These are phyloP conservation scores for Schizothecium vesticola DNA, from an alignment of 495 filamentous ascomycete genomes.

Conservation along the genomic window DNA sequence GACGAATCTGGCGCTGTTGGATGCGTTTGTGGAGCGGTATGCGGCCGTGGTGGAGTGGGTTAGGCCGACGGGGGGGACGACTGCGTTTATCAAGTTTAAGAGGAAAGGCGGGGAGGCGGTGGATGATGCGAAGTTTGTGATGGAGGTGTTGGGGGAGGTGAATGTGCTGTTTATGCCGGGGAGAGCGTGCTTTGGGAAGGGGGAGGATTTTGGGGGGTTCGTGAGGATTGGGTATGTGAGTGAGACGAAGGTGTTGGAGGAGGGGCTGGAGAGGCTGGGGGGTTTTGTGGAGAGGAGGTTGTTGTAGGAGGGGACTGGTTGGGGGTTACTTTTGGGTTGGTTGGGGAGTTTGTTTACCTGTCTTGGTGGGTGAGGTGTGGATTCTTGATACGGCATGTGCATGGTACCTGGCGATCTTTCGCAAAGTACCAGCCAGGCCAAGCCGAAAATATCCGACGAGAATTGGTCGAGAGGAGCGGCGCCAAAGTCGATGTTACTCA, in stretches of 20 bases:
- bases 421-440: neutral
- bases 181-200: constrained; percentile 66
- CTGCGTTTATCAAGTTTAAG: constrained; percentile 68
- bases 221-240: constrained; percentile 77
- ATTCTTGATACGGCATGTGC: neutral
- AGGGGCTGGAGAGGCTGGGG: constrained; percentile 58
- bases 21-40: constrained; percentile 61
- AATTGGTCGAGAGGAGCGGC: neutral
- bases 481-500: neutral
- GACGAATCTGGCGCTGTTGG: constrained; percentile 63
- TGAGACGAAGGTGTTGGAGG: constrained; percentile 61
- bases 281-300: constrained; percentile 50
- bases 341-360: neutral
- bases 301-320: neutral
- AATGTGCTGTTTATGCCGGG: constrained; percentile 81
- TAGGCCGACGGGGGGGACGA: constrained; percentile 77
- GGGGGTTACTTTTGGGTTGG: neutral
- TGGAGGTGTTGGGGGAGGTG: constrained; percentile 59
- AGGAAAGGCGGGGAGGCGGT: constrained; percentile 58
- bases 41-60: constrained; percentile 61
- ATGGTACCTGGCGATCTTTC: neutral
- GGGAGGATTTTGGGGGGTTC: constrained; percentile 67
- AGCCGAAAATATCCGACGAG: neutral
- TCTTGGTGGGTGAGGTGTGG: neutral
- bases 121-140: constrained; percentile 67